Evolutionary conservation across 1,284 basidiomycete genomes (phyloP).

Genomic region (Cryptococcus sp.): DNA sequence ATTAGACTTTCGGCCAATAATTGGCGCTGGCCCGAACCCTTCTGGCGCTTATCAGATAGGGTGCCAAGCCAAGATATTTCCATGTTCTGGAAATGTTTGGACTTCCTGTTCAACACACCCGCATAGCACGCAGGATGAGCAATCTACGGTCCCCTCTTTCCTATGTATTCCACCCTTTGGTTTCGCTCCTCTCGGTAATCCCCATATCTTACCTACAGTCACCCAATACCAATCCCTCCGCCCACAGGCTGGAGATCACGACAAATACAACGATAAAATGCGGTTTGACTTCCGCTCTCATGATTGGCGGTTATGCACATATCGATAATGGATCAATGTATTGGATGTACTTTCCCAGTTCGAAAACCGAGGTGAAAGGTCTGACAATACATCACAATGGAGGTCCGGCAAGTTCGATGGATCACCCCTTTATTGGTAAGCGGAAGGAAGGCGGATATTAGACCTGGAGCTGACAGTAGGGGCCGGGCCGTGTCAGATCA

Average conservation of each 20-base stretch:
- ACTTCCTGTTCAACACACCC: too few species aligned
- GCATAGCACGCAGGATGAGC: too few species aligned
- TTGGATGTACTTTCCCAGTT: background rate
- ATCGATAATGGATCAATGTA: background rate
- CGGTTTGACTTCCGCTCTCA: background rate
- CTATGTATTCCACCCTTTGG: background rate
- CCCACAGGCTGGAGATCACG: background rate
- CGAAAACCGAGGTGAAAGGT: background rate
- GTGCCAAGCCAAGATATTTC: too few species aligned
- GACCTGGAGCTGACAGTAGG: background rate
- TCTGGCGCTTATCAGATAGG: too few species aligned
- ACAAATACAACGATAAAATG: background rate
- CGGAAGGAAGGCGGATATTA: background rate
- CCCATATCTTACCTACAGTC: background rate
- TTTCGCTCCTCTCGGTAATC: background rate
- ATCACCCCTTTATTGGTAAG: slow-evolving; percentile 17
- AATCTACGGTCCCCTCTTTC: background rate
- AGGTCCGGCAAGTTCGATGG: slow-evolving; percentile 11
- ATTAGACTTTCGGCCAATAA: too few species aligned
- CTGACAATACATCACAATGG: slow-evolving; percentile 15
- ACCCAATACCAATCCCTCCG: background rate
- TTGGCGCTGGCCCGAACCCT: too few species aligned
- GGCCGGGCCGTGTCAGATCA: slow-evolving; percentile 15
- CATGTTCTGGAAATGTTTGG: too few species aligned
- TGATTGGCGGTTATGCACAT: background rate